Evolutionary conservation across 2,329 filamentous ascomycete species (phyloP).

Genomic region (Fusarium sp.): DNA sequence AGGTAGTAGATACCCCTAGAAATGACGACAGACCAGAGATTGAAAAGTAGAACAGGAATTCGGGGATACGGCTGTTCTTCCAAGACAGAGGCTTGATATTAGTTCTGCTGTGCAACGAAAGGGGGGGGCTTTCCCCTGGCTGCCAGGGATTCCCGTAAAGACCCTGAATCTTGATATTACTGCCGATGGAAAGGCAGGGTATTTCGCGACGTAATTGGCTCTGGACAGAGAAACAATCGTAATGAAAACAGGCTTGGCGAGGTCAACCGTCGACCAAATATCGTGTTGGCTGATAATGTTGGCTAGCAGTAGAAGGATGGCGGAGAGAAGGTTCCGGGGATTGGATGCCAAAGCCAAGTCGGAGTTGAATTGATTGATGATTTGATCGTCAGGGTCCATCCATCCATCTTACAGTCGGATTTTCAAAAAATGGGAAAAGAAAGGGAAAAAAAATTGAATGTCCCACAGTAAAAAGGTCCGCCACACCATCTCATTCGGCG

Average conservation of each 20-base stretch:
- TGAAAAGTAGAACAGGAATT: not conserved
- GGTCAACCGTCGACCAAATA: not conserved
- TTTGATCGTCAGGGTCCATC: slow-evolving; percentile 42
- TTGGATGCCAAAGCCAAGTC: not conserved
- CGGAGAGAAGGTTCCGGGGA: slow-evolving; percentile 34
- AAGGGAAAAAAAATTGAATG: slow-evolving; percentile 1
- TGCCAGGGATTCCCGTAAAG: slow-evolving; percentile 16
- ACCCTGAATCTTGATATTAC: slow-evolving; percentile 25
- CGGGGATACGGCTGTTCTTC: not conserved
- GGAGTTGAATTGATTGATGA: slow-evolving; percentile 22
- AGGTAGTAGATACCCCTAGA: slow-evolving; percentile 5
- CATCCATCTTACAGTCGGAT: slow-evolving; percentile 22
- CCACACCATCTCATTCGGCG: slow-evolving; percentile 10
- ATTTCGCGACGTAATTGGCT: not conserved
- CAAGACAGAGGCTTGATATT: slow-evolving; percentile 13
- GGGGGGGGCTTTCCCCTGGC: slow-evolving; percentile 18
- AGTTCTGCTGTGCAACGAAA: slow-evolving; percentile 13
- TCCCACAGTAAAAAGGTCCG: slow-evolving; percentile 22
- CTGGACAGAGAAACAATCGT: not conserved
- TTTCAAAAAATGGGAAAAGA: not conserved
- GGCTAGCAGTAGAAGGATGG: not conserved
- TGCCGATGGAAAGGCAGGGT: slow-evolving; percentile 10
- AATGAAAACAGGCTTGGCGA: slow-evolving; percentile 11
- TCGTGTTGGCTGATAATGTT: slow-evolving; percentile 1
- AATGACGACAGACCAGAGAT: slow-evolving; percentile 10